A percentile compares a stretch with the other conserved stretches of the same genome.
Evolutionary conservation across 2,329 filamentous ascomycete genomes (phyloP).

Genomic region (Herpotrichia juniperi): DNA sequence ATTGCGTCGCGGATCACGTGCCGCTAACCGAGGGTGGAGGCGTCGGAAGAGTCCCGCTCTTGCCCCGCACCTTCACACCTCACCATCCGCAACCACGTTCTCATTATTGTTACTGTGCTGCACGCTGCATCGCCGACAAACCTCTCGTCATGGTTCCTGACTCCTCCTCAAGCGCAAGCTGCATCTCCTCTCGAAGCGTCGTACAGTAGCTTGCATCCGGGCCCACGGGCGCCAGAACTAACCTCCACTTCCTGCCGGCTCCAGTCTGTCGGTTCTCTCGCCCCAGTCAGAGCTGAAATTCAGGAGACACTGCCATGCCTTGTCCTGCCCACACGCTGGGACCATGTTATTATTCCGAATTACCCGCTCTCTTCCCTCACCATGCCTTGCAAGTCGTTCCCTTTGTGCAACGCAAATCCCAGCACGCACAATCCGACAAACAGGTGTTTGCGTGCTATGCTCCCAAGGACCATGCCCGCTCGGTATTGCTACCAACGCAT

Average conservation of each 20-base stretch:
- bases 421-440: not conserved
- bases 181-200: slow-evolving; percentile 18
- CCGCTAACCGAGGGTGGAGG: not conserved
- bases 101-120: not conserved
- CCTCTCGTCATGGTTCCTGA: not conserved
- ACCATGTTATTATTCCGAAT: not conserved
- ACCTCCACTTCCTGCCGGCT: slow-evolving; percentile 30
- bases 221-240: slow-evolving; percentile 27
- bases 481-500: not conserved
- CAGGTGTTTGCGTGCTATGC: slow-evolving; percentile 4
- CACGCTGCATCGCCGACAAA: not conserved
- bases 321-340: not conserved
- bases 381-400: not conserved
- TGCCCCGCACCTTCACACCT: not conserved
- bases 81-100: not conserved
- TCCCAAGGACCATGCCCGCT: slow-evolving; percentile 5
- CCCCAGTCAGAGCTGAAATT: slow-evolving; percentile 12
- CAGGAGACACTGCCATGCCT: slow-evolving; percentile 12
- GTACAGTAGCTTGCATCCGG: slow-evolving; percentile 34
- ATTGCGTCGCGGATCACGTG: not conserved
- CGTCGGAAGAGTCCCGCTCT: not conserved
- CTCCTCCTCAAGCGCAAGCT: not conserved
- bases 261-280: slow-evolving; percentile 33
- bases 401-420: not conserved
- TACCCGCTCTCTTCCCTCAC: not conserved